Conservation (phyloP, 208 protist genomes). For the Wallacemonas sp. region DNA sequence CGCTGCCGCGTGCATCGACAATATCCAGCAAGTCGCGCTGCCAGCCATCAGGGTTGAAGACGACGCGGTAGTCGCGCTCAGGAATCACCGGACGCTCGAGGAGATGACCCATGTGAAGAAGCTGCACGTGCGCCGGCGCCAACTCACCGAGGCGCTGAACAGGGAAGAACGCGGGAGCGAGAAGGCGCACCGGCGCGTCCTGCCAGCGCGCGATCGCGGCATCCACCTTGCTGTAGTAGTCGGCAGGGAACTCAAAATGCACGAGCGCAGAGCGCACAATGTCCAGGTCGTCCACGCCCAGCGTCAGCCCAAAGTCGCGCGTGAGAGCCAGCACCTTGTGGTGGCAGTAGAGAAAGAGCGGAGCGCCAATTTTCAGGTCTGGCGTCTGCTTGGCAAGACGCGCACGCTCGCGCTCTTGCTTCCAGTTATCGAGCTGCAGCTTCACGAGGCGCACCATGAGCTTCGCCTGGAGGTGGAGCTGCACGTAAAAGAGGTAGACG, state of each 20-base stretch:
- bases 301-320: constrained; percentile 50
- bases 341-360: constrained; percentile 81
- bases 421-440: constrained; percentile 76
- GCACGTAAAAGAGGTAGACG: constrained; percentile 73
- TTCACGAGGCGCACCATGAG: constrained; percentile 69
- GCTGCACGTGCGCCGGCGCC: constrained; percentile 80
- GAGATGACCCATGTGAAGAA: constrained; percentile 90
- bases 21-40: constrained; percentile 94
- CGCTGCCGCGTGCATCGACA: constrained; percentile 89
- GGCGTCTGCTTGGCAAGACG: constrained; percentile 50
- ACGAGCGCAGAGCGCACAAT: constrained; percentile 64
- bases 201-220: constrained; percentile 64
- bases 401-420: constrained; percentile 69
- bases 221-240: constrained; percentile 80
- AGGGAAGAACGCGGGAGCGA: constrained; percentile 47
- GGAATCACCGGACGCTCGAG: constrained; percentile 80
- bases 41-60: constrained; percentile 95
- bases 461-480: constrained; percentile 73
- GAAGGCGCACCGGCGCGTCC: constrained; percentile 28
- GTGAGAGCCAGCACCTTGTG: constrained; percentile 70
- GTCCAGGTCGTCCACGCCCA: constrained; percentile 69
- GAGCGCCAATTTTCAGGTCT: constrained; percentile 58
- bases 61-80: constrained; percentile 79
- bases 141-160: constrained; percentile 40
- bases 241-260: constrained; percentile 73